Evolutionary conservation across 2,329 filamentous ascomycete species (phyloP).

Genomic region (Exophiala aquamarina): DNA sequence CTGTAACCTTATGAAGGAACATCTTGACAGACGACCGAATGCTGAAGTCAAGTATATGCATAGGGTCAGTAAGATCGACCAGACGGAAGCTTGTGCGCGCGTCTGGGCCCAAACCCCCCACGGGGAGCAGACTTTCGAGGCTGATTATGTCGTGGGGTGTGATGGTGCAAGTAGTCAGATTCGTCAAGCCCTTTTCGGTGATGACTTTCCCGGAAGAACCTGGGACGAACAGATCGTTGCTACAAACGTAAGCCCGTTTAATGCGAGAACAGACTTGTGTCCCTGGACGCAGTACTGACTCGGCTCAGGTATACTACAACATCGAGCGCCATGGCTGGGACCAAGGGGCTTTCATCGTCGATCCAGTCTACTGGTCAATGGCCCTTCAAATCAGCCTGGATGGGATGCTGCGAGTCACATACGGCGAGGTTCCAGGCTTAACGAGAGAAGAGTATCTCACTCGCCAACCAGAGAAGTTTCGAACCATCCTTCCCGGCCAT

Average conservation of each 20-base stretch:
- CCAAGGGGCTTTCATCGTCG: conserved; percentile 1
- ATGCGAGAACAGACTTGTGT: too few species aligned
- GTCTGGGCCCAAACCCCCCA: conserved; percentile 10
- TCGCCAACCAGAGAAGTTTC: conserved; percentile 56
- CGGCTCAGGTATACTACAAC: conserved; percentile 58
- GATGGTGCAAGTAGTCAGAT: conserved; percentile 43
- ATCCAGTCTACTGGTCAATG: conserved; percentile 63
- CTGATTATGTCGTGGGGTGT: conserved; percentile 43
- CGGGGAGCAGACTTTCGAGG: conserved; percentile 23
- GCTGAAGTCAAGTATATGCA: conserved; percentile 47
- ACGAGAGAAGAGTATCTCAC: conserved; percentile 53
- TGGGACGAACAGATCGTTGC: conserved; percentile 15
- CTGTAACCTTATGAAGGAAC: conserved; percentile 40
- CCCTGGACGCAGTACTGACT: not conserved
- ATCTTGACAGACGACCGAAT: conserved; percentile 35
- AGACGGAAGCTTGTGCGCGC: conserved; percentile 4
- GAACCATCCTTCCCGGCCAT: conserved; percentile 58
- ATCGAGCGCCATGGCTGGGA: conserved; percentile 49
- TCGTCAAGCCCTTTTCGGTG: conserved; percentile 30
- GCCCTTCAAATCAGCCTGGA: conserved; percentile 59
- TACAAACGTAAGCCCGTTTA: conserved; percentile 10
- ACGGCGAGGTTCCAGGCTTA: conserved; percentile 57
- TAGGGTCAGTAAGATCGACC: conserved; percentile 25
- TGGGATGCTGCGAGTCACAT: conserved; percentile 63
- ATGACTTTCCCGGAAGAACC: conserved; percentile 12